Percentiles rank a stretch among this genome's conserved stretches.
Evolutionary conservation across 371 early-diverging fungal species (phyloP).

Genomic region (Blakeslea trispora): DNA sequence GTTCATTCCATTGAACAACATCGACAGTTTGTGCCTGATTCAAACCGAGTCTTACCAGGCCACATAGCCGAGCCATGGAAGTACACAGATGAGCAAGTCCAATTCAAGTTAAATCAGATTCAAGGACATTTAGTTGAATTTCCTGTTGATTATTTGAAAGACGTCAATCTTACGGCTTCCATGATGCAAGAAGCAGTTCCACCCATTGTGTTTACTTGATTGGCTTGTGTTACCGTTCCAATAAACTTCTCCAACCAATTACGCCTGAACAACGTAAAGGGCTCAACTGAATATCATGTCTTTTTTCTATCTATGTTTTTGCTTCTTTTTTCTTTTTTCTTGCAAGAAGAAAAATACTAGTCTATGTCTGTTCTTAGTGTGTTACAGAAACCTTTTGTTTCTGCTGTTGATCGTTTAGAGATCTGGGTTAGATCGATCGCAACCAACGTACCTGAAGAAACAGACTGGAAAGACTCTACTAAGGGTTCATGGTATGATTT

Average conservation of each 20-base stretch:
- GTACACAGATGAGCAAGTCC: constrained; percentile 33
- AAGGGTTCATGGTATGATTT: constrained; percentile 55
- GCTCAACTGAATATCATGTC: neutral
- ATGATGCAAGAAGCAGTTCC: constrained; percentile 56
- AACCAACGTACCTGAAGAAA: constrained; percentile 40
- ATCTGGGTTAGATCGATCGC: constrained; percentile 14
- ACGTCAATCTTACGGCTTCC: constrained; percentile 67
- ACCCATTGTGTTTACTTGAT: constrained; percentile 50
- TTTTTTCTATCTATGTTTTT: neutral
- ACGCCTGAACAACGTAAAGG: neutral
- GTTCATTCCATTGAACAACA: constrained; percentile 57
- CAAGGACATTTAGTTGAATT: constrained; percentile 67
- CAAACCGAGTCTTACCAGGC: constrained; percentile 47
- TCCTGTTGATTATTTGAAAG: constrained; percentile 69
- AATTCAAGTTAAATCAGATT: constrained; percentile 38
- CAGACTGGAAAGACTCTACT: constrained; percentile 55
- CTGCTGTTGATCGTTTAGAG: constrained; percentile 11
- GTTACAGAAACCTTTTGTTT: constrained; percentile 1
- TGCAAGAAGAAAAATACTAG: neutral
- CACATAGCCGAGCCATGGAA: constrained; percentile 57
- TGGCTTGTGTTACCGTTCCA: neutral
- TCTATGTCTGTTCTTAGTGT: neutral
- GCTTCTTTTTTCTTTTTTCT: neutral
- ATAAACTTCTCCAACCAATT: neutral
- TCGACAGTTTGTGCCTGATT: constrained; percentile 58